Evolutionary conservation across 306 rosid genomes (phyloP).

Genomic region (Dryas alaskensis): DNA sequence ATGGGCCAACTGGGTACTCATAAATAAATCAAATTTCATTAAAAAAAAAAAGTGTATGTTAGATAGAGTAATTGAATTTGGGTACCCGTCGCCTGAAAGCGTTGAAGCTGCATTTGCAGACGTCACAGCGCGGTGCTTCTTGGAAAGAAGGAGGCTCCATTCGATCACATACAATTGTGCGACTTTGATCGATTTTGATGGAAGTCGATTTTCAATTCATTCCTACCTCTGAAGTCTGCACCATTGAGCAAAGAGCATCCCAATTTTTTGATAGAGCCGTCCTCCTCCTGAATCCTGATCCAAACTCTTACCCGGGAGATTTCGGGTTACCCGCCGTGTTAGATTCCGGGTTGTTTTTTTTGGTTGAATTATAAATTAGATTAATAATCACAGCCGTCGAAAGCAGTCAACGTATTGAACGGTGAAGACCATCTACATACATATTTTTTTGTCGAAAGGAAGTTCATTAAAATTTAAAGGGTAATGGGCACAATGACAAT

Average conservation of each 20-base stretch:
- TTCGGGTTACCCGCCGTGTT: constrained; percentile 16
- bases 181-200: not conserved
- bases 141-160: constrained; percentile 83
- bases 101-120: constrained; percentile 94
- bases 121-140: constrained; percentile 89
- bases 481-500: no score
- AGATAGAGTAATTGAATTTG: not conserved
- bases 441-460: no score
- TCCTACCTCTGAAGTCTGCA: not conserved
- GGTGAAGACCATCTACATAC: not conserved
- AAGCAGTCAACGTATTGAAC: not conserved
- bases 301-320: not conserved
- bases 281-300: not conserved
- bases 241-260: not conserved
- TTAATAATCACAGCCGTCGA: not conserved
- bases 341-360: not conserved
- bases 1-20: not conserved
- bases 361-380: not conserved
- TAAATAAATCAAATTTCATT: not conserved
- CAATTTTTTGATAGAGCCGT: not conserved
- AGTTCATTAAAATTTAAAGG: no score
- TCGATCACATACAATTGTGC: not conserved
- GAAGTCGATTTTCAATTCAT: constrained; percentile 9
- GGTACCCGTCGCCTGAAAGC: constrained; percentile 93
- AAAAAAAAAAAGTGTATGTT: no score